phyloP scores from a whole-genome alignment of 2,329 filamentous ascomycete genomes.

The Neonectria neomacrospora region DNA sequence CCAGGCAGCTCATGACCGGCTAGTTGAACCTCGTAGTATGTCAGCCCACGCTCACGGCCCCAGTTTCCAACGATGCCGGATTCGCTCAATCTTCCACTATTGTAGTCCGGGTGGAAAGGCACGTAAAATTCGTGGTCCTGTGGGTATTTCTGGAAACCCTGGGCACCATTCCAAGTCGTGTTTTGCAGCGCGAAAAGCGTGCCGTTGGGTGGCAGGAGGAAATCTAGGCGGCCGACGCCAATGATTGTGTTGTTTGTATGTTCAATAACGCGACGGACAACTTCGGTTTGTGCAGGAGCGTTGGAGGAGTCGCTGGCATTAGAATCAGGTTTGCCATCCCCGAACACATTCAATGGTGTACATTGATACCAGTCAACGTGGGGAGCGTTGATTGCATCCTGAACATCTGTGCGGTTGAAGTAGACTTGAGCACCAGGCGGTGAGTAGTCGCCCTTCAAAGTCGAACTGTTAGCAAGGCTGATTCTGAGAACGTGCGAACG shows the following conservation, averaged over 20 bases:
- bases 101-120: constrained; percentile 64
- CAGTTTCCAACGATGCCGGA: constrained; percentile 75
- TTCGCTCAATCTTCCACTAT: constrained; percentile 61
- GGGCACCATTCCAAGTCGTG: constrained; percentile 78
- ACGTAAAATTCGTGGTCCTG: constrained; percentile 71
- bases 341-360: constrained; percentile 42
- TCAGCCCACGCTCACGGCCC: constrained; percentile 79
- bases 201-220: constrained; percentile 74
- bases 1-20: constrained; percentile 65
- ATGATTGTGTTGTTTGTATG: constrained; percentile 49
- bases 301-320: constrained; percentile 33
- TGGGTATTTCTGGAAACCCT: constrained; percentile 70
- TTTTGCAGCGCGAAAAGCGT: constrained; percentile 80
- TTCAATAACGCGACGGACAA: constrained; percentile 46
- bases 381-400: constrained; percentile 74
- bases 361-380: constrained; percentile 45
- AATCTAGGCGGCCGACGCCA: constrained; percentile 60
- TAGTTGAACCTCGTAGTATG: constrained; percentile 73
- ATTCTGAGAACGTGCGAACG: rapidly evolving
- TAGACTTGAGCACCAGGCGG: constrained; percentile 72
- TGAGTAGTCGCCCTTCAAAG: constrained; percentile 63
- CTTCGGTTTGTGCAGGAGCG: constrained; percentile 33
- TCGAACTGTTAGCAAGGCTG: not conserved
- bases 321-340: constrained; percentile 34
- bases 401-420: constrained; percentile 77